phyloP scores from a whole-genome alignment of 805 yeast genomes.

The Wilhelminamyces savonicus region DNA sequence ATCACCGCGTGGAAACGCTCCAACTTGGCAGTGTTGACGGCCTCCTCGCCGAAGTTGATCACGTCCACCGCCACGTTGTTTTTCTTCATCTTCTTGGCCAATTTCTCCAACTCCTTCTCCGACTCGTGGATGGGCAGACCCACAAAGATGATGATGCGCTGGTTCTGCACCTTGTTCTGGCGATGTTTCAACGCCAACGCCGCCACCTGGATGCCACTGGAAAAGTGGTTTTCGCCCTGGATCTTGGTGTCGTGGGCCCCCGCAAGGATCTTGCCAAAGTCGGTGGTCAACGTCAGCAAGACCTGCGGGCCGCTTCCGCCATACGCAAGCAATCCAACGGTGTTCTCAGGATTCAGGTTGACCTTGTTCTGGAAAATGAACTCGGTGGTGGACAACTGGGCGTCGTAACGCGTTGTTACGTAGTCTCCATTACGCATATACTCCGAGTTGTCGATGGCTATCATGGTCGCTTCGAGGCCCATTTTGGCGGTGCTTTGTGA shows the following conservation, averaged over 20 bases:
- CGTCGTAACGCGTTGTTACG: conserved; percentile 80
- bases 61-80: conserved; percentile 86
- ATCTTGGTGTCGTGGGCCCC: conserved; percentile 79
- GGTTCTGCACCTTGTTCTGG: conserved; percentile 87
- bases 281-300: conserved; percentile 80
- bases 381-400: conserved; percentile 87
- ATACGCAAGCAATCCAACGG: conserved; percentile 85
- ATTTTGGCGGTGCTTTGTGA: conserved; percentile 45
- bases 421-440: conserved; percentile 95
- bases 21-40: conserved; percentile 66
- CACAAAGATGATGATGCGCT: conserved; percentile 82
- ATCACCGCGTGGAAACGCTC: conserved; percentile 72
- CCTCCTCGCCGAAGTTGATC: conserved; percentile 87
- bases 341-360: conserved; percentile 85
- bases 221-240: conserved; percentile 58
- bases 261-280: conserved; percentile 76
- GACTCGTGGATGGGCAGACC: conserved; percentile 76
- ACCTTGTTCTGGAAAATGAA: conserved; percentile 80
- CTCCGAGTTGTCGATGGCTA: conserved; percentile 93
- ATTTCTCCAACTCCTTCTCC: conserved; percentile 66
- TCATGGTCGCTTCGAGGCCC: conserved; percentile 96
- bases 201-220: conserved; percentile 89
- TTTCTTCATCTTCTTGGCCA: conserved; percentile 91
- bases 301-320: conserved; percentile 84
- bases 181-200: conserved; percentile 88